Evolutionary conservation across 805 yeast genomes (phyloP), one percentile per base, ranked within the genome.

Genomic region (Dipodascus geniculatus): DNA sequence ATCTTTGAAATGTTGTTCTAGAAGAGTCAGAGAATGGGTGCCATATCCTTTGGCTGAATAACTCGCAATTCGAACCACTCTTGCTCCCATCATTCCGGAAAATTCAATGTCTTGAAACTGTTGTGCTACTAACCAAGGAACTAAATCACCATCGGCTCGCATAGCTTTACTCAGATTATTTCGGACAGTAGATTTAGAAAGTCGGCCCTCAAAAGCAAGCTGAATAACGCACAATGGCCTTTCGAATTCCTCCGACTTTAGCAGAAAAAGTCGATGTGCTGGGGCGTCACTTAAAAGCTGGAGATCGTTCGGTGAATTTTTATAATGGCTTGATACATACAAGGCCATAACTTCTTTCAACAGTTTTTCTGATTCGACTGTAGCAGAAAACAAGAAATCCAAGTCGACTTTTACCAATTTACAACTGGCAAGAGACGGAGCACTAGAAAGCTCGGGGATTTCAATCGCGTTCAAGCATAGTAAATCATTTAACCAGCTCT

Each of bases 11-110:
- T 91, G 93, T 68, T 91, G 96, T 57, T 82, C 78, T 60, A 93
- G 73, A 57, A 90, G 73, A 64, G 88, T 87, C 58, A 93, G 66
- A 3, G 99, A 95, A 60, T 93, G 80, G 1, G 96, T 79, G 57
- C 99, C 99, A 64, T 93, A 93, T n/a, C 99, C 99, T 97, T 90
- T 91, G 51, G 95, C 44, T 11, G 99, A 99, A 68, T 89, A 88
- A 2, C 98, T 90, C 8, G 99, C 98, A 62, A 93, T 91, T 72
- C 99, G 80, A n/a, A 95, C 98, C 53, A 93, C 77, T 67, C 99
- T 82, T 4, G 97, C 99, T 60, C 99, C 99, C 53, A 96, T 87
- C 60, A 93, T 74, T 14, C 93, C 80, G 2, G 98, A 98, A 73
- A 93, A 93, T 61, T 91, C 98, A 53, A 90, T 96, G 67, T 93